phyloP scores from a whole-genome alignment of 352 stramenopile genomes.

The Phytophthora hybrid region DNA sequence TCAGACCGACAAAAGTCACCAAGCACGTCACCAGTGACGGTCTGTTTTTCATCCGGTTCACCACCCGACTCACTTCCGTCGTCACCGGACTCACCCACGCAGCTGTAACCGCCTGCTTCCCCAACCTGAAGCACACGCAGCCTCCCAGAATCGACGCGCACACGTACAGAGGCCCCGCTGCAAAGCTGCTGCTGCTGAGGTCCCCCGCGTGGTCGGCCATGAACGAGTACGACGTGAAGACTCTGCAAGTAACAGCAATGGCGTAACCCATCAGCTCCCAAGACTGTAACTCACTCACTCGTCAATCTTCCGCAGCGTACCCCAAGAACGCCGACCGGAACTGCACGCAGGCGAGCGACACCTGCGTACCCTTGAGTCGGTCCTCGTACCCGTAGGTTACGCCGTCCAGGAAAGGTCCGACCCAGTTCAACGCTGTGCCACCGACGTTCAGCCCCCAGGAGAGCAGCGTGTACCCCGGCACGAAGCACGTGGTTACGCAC shows the following conservation, averaged over 20 bases:
- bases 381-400: slow-evolving; percentile 71
- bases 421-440: slow-evolving; percentile 75
- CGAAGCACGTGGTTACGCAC: slow-evolving; percentile 84
- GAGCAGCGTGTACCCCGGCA: slow-evolving; percentile 56
- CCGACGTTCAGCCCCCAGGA: slow-evolving; percentile 62
- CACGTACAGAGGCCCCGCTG: slow-evolving; percentile 71
- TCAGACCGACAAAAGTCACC: slow-evolving; percentile 48
- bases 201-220: slow-evolving; percentile 89
- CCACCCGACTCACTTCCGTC: slow-evolving; percentile 16
- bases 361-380: slow-evolving; percentile 26
- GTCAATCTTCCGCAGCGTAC: slow-evolving; percentile 33
- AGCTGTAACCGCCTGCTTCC: slow-evolving; percentile 41
- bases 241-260: slow-evolving; percentile 42
- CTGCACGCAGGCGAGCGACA: slow-evolving; percentile 60
- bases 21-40: slow-evolving; percentile 46
- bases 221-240: slow-evolving; percentile 91
- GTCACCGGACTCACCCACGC: slow-evolving; percentile 24
- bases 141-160: slow-evolving; percentile 55
- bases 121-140: slow-evolving; percentile 66
- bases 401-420: slow-evolving; percentile 83
- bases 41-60: slow-evolving; percentile 30
- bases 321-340: slow-evolving; percentile 84
- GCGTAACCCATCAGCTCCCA: not conserved
- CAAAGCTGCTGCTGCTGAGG: slow-evolving; percentile 51
- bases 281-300: not conserved